phyloP scores from a whole-genome alignment of 257 asterid genomes.

The Scutellaria minor region DNA sequence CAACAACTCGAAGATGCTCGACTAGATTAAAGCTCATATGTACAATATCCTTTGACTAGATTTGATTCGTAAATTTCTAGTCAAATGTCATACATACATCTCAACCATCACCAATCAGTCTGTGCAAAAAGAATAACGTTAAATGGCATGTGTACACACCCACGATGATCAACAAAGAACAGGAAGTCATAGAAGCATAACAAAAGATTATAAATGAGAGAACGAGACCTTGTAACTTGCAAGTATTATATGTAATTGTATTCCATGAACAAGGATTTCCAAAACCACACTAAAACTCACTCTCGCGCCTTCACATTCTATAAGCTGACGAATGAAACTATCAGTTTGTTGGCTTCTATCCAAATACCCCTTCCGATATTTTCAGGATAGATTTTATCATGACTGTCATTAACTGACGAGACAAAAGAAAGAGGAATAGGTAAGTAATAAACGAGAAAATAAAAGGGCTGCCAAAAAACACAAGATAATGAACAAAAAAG shows the following conservation, averaged over 20 bases:
- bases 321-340: constrained; percentile 30
- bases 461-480: not conserved
- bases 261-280: constrained; percentile 26
- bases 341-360: constrained; percentile 19
- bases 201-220: constrained; percentile 8
- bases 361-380: constrained; percentile 20
- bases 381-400: constrained; percentile 18
- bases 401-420: not conserved
- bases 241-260: constrained; percentile 28
- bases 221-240: constrained; percentile 25
- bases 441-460: not conserved
- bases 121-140: not conserved
- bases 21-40: not conserved
- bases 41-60: not conserved
- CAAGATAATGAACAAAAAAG: constrained; percentile 26
- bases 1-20: not conserved
- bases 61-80: not conserved
- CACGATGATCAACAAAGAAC: not conserved
- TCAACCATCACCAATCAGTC: not conserved
- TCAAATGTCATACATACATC: not conserved
- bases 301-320: constrained; percentile 33
- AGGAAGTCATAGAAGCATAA: not conserved
- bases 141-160: not conserved
- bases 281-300: constrained; percentile 29
- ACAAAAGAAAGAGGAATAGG: not conserved